Evolutionary conservation across 805 yeast genomes (phyloP), one percentile per base, ranked within the genome.

Genomic region (Candida silvatica): DNA sequence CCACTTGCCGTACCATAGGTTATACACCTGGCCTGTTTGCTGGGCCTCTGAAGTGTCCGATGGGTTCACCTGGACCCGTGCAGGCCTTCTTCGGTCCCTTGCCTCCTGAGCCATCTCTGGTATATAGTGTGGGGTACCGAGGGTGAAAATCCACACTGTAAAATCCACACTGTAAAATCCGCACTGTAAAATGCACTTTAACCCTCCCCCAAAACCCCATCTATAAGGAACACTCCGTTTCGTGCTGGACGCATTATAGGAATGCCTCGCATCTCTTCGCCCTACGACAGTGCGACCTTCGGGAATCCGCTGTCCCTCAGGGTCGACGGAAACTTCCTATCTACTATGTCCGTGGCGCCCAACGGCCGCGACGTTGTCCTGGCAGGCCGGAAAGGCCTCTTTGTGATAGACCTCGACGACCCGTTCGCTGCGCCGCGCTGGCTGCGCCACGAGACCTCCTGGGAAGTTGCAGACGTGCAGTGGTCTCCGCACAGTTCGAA

Each of bases 401-500:
- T 78, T 54, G 77, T 92, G 26, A 79, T 90, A n/a, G 97, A 92
- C 58, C 59, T 92, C 28, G 95, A 90, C 49, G 96, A 92, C 54
- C 98, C 97, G 1, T 90, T 85, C 58, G 75, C 90, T 0, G 87
- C 94, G 1, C 98, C 98, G 0, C 65, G 98, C 39, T 86, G 94
- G 88, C 69, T 92, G 12, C 94, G 79, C 37, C 96, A 92, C 51
- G 68, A 77, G 24, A 90, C 97, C 0, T 77, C 94, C 0, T 92
- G 97, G 97, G 97, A 92, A 56, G 98, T 92, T 3, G 96, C 98
- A 0, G 97, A 90, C 54, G 97, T 90, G 2, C 97, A 92, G 56
- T 92, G 98, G 97, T 84, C 94, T 3, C 96, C 97, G 0, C 97
- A 92, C 52, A 66, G 71, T 5, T 69, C 78, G 2, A 84, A 83